Base-by-base conservation (phyloP, 495 filamentous ascomycete species). In the Neurospora terricola region DNA sequence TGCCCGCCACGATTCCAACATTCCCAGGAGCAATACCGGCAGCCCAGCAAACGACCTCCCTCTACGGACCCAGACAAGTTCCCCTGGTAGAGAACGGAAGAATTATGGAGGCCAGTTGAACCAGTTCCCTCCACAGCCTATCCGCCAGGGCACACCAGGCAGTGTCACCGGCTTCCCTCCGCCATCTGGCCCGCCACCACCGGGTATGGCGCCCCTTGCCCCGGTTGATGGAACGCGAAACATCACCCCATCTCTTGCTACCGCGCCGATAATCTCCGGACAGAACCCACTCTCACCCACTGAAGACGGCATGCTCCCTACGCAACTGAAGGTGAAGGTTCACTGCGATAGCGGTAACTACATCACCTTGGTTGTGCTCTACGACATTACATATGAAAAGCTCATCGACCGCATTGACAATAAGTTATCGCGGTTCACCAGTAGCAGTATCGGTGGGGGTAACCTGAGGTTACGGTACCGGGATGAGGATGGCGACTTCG, bases 381-480 rank as follows among this genome's bases (percentile, higher is more conserved):
- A 91, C 83, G 96, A 94, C 77, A 99, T 98, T 77, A 88, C 92
- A 66, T 97, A 96, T 82, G 92, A 94, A 69, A 94, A 93, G 38
- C 86, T 99, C 30, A 92, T 93, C 69, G 94, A 98, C 77, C 93
- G 96, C n/a, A 98, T 99, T 77, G 96, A 98, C 80, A 92, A 92
- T 30, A 98, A 98, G 81, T 87, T 99, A 75, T 91, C 90, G 45
- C 88, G 93, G 62, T 91, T 92, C 74, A 94, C 93, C 10, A 90
- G 87, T 76, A 90, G 91, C 75, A 93, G 91, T 18, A 94, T 97
- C 77, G 88, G 89, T 72, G 88, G 86, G 76, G 92, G 92, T 72
- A 90, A 89, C 70, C 87, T 96, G 74, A 91, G 92, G 80, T 82
- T 99, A 66, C 92, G 92, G 72, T 99, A 98, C 81, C 87, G 90